Base-by-base conservation (phyloP, 805 yeast genomes). In the Candida sanyiensis region DNA sequence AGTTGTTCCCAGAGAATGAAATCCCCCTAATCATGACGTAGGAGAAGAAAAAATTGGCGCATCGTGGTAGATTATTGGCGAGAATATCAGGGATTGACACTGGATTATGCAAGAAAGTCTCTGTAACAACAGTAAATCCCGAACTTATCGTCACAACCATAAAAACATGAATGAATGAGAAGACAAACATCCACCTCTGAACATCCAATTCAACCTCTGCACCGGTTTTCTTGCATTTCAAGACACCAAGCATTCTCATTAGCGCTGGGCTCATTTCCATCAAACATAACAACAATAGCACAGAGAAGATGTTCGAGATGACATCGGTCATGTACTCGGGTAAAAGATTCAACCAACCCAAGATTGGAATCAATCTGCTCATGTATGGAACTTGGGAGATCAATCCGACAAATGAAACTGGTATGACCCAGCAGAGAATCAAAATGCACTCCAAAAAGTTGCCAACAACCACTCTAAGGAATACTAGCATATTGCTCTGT, bases 131-230 rank as follows among this genome's bases (percentile, higher is more conserved):
- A 2, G 82, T 72, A 4, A 84, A 59, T 20, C 95, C 89, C 0
- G 93, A 80, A 50, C 94, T 85, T 26, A 88, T 72, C 0, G 95
- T 83, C 2, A 88, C 87, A 19, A 88, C 90, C 32, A 89, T 59
- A 48, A 89, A 88, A 29, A 87, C 73, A 50, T 89, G 96, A 37
- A 88, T 76, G 55, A 84, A 87, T 35, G 82, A 63, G 52, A 88
- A 88, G 1, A 76, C 66, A 59, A 84, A 89, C 48, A 83, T 72
- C 85, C 93, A 83, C 33, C 68, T 65, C 47, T 87, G 96, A 12
- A 82, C 68, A 46, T 80, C 83, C n/a, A 74, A 38, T 52, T 88
- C 88, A 7, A 80, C 58, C 40, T 75, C 73, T 1, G 80, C 69
- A 0, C 80, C 77, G 0, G 89, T 77, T 28, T 75, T 62, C 24